A percentile compares a stretch with the other conserved stretches of the same genome.
Evolutionary conservation across 371 early-diverging fungal species (phyloP).

Genomic region (Mortierella sp.): DNA sequence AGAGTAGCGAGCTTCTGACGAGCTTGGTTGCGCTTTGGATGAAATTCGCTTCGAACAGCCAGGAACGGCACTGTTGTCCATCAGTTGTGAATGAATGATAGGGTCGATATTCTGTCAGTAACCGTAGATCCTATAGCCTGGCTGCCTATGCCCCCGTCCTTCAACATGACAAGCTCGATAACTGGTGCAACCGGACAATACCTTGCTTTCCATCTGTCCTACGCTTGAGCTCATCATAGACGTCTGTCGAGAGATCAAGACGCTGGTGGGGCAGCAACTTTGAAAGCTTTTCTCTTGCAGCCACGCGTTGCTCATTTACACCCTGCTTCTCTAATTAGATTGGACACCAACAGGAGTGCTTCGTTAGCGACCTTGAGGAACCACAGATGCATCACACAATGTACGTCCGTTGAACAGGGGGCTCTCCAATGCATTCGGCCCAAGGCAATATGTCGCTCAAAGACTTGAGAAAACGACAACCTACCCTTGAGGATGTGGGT

Average conservation of each 20-base stretch:
- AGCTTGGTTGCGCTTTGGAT: slow-evolving; percentile 96
- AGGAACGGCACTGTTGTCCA: slow-evolving; percentile 92
- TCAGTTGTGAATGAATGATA: no score
- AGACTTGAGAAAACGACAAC: background rate
- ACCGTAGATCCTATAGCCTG: no score
- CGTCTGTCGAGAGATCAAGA: slow-evolving; percentile 94
- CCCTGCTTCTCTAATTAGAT: slow-evolving; percentile 55
- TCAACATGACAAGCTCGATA: background rate
- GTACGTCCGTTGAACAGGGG: no score
- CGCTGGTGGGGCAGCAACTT: slow-evolving; percentile 86
- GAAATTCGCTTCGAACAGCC: slow-evolving; percentile 84
- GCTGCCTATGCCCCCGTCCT: no score
- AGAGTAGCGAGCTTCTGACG: slow-evolving; percentile 96
- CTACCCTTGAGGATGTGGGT: slow-evolving; percentile 55
- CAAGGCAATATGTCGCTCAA: no score
- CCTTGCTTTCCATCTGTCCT: slow-evolving; percentile 68
- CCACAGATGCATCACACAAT: no score
- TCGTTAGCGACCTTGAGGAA: background rate
- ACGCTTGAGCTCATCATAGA: slow-evolving; percentile 93
- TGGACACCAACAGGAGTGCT: background rate
- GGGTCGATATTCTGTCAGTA: slow-evolving; percentile 5
- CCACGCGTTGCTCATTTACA: slow-evolving; percentile 63
- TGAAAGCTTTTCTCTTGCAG: slow-evolving; percentile 89
- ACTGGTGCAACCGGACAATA: slow-evolving; percentile 39
- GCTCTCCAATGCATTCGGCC: no score